A percentile compares a stretch with the other conserved stretches of the same genome.
These are phyloP conservation scores for Trichophyton equinum DNA, from an alignment of 2,329 filamentous ascomycete species.

Conservation along the genomic window DNA sequence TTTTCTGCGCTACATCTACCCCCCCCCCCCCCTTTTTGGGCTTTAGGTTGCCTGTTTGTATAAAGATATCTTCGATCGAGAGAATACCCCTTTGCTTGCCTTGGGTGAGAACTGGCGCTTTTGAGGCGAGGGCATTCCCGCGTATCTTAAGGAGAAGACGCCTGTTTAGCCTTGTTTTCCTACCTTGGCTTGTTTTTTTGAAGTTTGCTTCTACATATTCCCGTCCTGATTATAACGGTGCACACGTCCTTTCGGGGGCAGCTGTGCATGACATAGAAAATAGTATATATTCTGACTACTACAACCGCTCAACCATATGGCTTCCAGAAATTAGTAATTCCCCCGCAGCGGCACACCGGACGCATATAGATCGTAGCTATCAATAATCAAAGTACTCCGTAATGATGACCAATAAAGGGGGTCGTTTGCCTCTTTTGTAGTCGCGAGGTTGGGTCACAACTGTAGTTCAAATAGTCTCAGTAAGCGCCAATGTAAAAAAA, in stretches of 20 bases:
- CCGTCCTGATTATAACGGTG: background rate
- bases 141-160: background rate
- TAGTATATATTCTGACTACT: background rate
- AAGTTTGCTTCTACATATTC: background rate
- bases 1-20: background rate
- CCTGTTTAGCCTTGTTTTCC: background rate
- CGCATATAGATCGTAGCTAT: background rate
- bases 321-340: too few relatives aligned
- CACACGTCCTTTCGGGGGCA: background rate
- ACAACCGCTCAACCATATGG: background rate
- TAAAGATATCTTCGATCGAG: background rate
- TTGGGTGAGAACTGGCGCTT: background rate
- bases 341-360: too few relatives aligned
- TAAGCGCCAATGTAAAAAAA: background rate
- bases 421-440: background rate
- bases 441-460: background rate
- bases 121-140: background rate
- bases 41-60: slow-evolving; percentile 1
- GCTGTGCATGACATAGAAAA: background rate
- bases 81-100: background rate
- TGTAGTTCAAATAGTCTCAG: too few relatives aligned
- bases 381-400: background rate
- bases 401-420: background rate
- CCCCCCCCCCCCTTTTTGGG: background rate
- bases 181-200: background rate